Percentiles rank a stretch among this genome's conserved stretches.
Evolutionary conservation across 805 yeast species (phyloP).

Genomic region (Clavispora santaluciae): DNA sequence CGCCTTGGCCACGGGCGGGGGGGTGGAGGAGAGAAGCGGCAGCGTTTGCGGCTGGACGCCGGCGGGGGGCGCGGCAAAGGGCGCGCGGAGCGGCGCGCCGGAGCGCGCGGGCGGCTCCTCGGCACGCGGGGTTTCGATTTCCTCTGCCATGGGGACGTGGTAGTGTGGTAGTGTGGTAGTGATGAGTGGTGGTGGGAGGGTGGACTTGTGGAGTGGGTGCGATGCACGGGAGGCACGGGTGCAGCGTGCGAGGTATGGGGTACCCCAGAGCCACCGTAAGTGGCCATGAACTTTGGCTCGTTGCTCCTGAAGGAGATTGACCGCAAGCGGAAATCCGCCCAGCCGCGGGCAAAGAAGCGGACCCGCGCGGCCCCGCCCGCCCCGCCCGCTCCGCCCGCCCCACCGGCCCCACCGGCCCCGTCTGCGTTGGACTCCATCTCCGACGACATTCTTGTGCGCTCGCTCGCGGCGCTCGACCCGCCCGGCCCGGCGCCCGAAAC

Average conservation of each 20-base stretch:
- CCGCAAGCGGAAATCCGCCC: conserved; percentile 8
- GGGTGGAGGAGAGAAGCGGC: conserved; percentile 82
- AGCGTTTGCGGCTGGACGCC: conserved; percentile 50
- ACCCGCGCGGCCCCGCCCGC: background rate
- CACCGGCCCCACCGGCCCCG: background rate
- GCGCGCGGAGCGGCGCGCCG: conserved; percentile 25
- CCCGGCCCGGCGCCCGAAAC: conserved; percentile 12
- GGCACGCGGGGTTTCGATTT: background rate
- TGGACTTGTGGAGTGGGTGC: background rate
- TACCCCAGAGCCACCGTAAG: too few species aligned
- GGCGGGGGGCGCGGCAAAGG: conserved; percentile 15
- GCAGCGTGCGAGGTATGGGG: too few species aligned
- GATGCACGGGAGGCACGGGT: background rate
- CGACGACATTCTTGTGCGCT: conserved; percentile 4
- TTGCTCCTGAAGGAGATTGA: conserved; percentile 12
- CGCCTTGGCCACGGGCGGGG: conserved; percentile 84
- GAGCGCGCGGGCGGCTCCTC: background rate
- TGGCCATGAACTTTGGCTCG: conserved; percentile 12
- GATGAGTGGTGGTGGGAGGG: background rate
- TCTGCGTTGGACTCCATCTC: background rate
- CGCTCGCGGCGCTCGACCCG: conserved; percentile 13
- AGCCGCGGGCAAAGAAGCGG: background rate
- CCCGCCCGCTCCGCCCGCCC: too few species aligned
- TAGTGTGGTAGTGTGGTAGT: too few species aligned
- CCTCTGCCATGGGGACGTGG: background rate